Evolutionary conservation across 257 asterid genomes (phyloP).

Genomic region (Solanum corneliomulleri): DNA sequence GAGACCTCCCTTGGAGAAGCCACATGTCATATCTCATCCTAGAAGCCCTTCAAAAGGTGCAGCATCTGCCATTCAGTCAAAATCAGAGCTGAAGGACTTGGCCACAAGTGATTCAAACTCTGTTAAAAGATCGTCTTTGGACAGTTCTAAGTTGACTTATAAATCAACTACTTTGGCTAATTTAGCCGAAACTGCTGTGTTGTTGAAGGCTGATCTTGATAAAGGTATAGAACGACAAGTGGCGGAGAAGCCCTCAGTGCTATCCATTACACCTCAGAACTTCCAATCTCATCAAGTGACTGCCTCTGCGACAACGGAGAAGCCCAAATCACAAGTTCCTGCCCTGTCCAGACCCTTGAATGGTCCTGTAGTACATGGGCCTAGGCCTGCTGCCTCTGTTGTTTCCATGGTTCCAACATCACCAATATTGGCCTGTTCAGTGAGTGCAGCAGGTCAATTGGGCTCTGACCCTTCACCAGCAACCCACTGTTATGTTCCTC

Average conservation of each 20-base stretch:
- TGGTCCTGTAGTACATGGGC: constrained; percentile 57
- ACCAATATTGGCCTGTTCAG: constrained; percentile 59
- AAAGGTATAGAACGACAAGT: constrained; percentile 26
- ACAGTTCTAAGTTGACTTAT: constrained; percentile 26
- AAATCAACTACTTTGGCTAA: constrained; percentile 15
- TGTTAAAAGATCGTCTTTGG: constrained; percentile 28
- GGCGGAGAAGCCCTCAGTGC: constrained; percentile 22
- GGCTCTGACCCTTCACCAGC: constrained; percentile 52
- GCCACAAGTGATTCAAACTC: constrained; percentile 13
- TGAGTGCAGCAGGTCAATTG: constrained; percentile 65
- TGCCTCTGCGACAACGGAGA: constrained; percentile 21
- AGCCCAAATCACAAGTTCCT: constrained; percentile 30
- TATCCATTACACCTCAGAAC: constrained; percentile 18
- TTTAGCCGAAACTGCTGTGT: constrained; percentile 23
- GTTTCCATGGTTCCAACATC: constrained; percentile 44
- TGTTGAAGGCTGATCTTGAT: constrained; percentile 19
- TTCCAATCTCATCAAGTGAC: constrained; percentile 13
- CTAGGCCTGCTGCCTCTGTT: constrained; percentile 39
- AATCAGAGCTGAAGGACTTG: constrained; percentile 23
- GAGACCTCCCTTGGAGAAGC: constrained; percentile 11
- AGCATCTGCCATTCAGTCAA: constrained; percentile 8
- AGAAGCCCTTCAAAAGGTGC: constrained; percentile 36
- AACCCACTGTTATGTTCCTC: constrained; percentile 47
- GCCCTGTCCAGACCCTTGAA: constrained; percentile 73
- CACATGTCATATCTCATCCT: constrained; percentile 25